Percentiles rank a stretch among this genome's conserved stretches.
phyloP scores from a whole-genome alignment of 345 rosid genomes.

The Arabidopsis arenosa region DNA sequence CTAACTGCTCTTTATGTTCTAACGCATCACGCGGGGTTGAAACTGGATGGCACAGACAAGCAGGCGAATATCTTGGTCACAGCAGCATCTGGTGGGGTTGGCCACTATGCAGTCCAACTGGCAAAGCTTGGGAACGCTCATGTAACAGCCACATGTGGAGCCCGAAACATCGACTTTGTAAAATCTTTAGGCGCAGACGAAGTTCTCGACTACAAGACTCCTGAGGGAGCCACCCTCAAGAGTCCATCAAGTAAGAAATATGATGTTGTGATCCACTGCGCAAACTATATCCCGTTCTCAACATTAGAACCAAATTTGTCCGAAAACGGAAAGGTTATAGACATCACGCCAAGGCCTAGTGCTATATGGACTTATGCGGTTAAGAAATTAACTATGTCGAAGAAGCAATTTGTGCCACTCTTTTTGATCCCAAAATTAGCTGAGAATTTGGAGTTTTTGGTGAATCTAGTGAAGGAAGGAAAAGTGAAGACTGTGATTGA shows the following conservation, averaged over 20 bases:
- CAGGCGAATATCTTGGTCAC: conserved; percentile 64
- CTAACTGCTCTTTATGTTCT: conserved; percentile 71
- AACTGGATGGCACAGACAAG: conserved; percentile 61
- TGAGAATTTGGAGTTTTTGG: conserved; percentile 57
- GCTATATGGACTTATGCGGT: conserved; percentile 51
- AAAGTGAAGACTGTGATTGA: conserved; percentile 66
- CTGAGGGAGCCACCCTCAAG: conserved; percentile 66
- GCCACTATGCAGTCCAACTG: conserved; percentile 77
- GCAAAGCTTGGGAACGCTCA: conserved; percentile 74
- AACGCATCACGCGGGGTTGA: conserved; percentile 60
- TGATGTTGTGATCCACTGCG: conserved; percentile 72
- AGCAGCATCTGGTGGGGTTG: conserved; percentile 84
- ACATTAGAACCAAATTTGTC: conserved; percentile 70
- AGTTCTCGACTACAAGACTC: conserved; percentile 76
- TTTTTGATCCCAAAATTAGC: conserved; percentile 40
- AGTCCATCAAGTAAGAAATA: conserved; percentile 73
- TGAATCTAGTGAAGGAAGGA: conserved; percentile 58
- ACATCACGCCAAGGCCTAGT: conserved; percentile 52
- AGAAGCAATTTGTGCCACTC: conserved; percentile 68
- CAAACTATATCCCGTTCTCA: conserved; percentile 60
- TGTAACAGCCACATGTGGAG: conserved; percentile 87
- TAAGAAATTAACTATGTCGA: conserved; percentile 63
- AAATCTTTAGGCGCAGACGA: conserved; percentile 84
- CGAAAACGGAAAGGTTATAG: conserved; percentile 62
- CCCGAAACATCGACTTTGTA: conserved; percentile 64